A percentile compares a stretch with the other conserved stretches of the same genome.
These are phyloP conservation scores for Dioscorea alata DNA, from an alignment of 106 monocot genomes.

Conservation along the genomic window DNA sequence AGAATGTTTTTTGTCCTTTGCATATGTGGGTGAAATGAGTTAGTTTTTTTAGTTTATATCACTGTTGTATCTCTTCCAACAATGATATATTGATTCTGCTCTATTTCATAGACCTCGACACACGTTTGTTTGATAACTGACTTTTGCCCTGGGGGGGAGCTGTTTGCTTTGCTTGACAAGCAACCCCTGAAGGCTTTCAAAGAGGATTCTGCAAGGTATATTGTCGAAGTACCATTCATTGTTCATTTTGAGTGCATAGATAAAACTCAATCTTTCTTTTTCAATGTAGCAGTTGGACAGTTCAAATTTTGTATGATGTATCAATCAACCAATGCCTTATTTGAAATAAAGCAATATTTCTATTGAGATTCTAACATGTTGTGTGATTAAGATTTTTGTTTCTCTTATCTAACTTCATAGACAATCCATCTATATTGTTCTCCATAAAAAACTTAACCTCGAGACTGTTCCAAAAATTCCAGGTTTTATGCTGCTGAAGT, in stretches of 20 bases:
- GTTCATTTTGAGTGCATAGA: too few species aligned
- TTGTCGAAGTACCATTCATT: background rate
- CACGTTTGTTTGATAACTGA: slow-evolving; percentile 98
- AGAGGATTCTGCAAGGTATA: slow-evolving; percentile 87
- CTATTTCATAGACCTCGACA: slow-evolving; percentile 56
- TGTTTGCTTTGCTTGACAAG: slow-evolving; percentile 87
- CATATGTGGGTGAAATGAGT: too few species aligned
- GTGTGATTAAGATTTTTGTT: too few species aligned
- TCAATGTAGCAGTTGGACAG: too few species aligned
- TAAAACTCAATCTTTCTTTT: too few species aligned
- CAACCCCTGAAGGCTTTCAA: slow-evolving; percentile 94
- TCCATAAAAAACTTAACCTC: too few species aligned
- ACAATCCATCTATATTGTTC: too few species aligned
- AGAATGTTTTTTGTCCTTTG: background rate
- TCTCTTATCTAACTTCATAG: too few species aligned
- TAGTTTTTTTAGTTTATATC: background rate
- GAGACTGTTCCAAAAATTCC: slow-evolving; percentile 10
- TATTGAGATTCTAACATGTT: too few species aligned
- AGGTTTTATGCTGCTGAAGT: slow-evolving; percentile 99
- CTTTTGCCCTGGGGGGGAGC: slow-evolving; percentile 89
- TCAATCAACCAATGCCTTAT: too few species aligned
- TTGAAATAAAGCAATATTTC: too few species aligned
- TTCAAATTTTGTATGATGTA: too few species aligned
- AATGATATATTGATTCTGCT: slow-evolving; percentile 20
- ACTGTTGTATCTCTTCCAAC: background rate